A percentile compares a stretch with the other conserved stretches of the same genome.
phyloP scores from a whole-genome alignment of 2,329 filamentous ascomycete genomes.

The Pestalotiopsis sp. region DNA sequence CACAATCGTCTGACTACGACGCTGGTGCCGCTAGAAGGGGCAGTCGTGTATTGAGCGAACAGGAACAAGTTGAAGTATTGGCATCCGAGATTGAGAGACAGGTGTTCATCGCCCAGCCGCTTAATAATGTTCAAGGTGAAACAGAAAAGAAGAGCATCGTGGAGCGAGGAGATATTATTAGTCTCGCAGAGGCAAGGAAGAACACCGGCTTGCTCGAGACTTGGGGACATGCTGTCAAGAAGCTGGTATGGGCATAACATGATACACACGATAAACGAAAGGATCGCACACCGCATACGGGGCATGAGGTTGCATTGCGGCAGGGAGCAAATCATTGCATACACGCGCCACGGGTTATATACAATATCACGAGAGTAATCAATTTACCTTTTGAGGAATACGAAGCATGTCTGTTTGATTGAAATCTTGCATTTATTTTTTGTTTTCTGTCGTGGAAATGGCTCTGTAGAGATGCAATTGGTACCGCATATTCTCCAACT shows the following conservation, averaged over 20 bases:
- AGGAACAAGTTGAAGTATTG: slow-evolving; percentile 61
- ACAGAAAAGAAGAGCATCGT: slow-evolving; percentile 47
- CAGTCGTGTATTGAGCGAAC: slow-evolving; percentile 50
- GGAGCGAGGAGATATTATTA: slow-evolving; percentile 72
- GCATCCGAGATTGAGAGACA: slow-evolving; percentile 76
- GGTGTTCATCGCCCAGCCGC: slow-evolving; percentile 49
- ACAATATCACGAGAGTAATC: background rate
- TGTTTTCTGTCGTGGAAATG: background rate
- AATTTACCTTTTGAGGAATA: background rate
- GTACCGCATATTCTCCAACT: slow-evolving; percentile 92
- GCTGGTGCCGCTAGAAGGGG: slow-evolving; percentile 15
- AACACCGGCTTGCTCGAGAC: slow-evolving; percentile 86
- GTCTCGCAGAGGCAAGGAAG: slow-evolving; percentile 78
- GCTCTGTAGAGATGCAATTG: slow-evolving; percentile 80
- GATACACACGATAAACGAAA: background rate
- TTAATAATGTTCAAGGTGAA: slow-evolving; percentile 36
- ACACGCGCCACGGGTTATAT: background rate
- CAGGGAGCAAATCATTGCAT: background rate
- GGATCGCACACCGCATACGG: background rate
- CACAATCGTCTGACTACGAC: slow-evolving; percentile 55
- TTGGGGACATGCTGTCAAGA: slow-evolving; percentile 87
- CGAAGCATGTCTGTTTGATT: background rate
- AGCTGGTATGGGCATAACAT: slow-evolving; percentile 75
- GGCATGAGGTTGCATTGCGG: background rate
- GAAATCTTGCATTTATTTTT: background rate